Conservation (phyloP, 148 eudicot species). For the Rhododendron mucronatum region DNA sequence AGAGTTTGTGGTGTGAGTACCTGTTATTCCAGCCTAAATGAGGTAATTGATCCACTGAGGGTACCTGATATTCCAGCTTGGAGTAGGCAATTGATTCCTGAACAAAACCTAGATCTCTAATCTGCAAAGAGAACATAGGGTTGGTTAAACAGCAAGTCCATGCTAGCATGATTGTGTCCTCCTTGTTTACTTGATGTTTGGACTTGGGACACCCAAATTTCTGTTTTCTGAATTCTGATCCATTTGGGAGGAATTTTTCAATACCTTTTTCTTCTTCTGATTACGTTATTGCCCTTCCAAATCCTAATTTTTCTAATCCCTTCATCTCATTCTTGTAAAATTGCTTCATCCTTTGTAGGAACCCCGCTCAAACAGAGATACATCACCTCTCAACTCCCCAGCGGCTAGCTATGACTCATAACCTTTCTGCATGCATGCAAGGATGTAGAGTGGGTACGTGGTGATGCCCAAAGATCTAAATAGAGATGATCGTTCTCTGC, state of each 20-base stretch:
- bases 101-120: not conserved
- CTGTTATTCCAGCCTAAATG: not conserved
- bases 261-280: not conserved
- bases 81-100: not conserved
- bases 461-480: not conserved
- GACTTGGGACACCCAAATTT: not conserved
- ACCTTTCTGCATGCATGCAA: not conserved
- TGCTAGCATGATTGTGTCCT: not conserved
- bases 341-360: slow-evolving; percentile 32
- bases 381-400: slow-evolving; percentile 29
- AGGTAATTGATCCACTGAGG: not conserved
- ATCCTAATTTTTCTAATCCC: not conserved
- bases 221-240: not conserved
- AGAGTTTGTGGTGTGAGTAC: not conserved
- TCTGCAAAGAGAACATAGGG: too few species aligned
- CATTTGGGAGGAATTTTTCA: not conserved
- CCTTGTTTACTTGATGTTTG: not conserved
- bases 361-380: slow-evolving; percentile 30
- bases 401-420: not conserved
- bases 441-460: not conserved
- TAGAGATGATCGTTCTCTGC: slow-evolving; percentile 5
- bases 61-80: not conserved
- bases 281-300: not conserved
- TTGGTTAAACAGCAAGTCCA: not conserved
- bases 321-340: not conserved